Conservation (phyloP, 495 filamentous ascomycete species). For the Letharia lupina region DNA sequence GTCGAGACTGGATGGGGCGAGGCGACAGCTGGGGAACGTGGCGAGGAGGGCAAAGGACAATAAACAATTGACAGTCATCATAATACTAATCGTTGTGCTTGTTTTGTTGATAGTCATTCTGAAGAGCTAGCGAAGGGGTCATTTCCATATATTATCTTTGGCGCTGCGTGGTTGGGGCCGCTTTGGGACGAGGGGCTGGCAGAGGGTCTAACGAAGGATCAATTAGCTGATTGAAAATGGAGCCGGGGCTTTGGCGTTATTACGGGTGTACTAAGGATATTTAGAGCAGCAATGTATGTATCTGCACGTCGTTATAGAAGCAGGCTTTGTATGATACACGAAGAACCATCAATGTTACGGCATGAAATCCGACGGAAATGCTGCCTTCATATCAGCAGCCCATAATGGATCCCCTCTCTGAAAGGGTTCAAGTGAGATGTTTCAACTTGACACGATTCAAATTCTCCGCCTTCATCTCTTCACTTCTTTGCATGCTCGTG, state of each 20-base stretch:
- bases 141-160: background rate
- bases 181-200: background rate
- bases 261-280: too few relatives aligned
- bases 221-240: background rate
- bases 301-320: background rate
- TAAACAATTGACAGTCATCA: conserved; percentile 69
- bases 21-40: conserved; percentile 58
- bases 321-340: background rate
- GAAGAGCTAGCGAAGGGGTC: conserved; percentile 44
- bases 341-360: background rate
- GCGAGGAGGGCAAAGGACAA: conserved; percentile 67
- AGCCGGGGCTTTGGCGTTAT: background rate
- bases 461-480: background rate
- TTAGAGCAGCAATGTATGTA: too few relatives aligned
- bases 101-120: conserved; percentile 70
- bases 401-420: too few relatives aligned
- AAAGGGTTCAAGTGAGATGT: too few relatives aligned
- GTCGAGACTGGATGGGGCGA: conserved; percentile 62
- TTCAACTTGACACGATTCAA: background rate
- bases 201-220: background rate
- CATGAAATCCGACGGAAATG: background rate
- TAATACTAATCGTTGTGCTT: conserved; percentile 65
- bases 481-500: conserved; percentile 21
- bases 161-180: background rate
- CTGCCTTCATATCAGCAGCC: background rate